Evolutionary conservation across 768 basidiomycete genomes (phyloP), one percentile per base, ranked within the genome.

Genomic region (Termitomyces sp.): DNA sequence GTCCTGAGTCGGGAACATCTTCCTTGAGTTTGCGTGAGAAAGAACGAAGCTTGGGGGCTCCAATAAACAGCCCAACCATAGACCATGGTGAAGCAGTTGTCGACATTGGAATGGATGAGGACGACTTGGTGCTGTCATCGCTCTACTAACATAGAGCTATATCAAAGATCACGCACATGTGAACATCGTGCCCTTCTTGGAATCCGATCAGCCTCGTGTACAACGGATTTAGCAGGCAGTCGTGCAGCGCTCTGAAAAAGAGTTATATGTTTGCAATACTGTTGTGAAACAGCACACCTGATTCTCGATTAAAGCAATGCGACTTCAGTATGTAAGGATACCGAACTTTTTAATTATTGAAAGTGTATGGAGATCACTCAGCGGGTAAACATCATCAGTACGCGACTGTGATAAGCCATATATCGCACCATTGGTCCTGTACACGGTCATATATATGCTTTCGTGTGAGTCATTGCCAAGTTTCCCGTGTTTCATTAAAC

Each of bases 11-110:
- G 26, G 35, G 36, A 4, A 18, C 16, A 26, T 38, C 35, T 38
- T 51, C 50, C 18, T 51, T 59, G 32, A 9, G 50, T 14, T 51
- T 58, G 43, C 43, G 38, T 20, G 57, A 50, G 9, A 57, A n/a
- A 22, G 54, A n/a, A 3, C 59, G 62, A 42, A 60, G 54, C 43
- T 58, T 59, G 42, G 60, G 57, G 18, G 42, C 22, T 36, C 61
- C 56, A 47, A 62, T 64, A 24, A 64, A 54, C 54, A 62, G 22
- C n/a, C 61, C 61, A 7, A 64, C 53, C 45, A 64, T 57, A 10
- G 61, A 62, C 51, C 61, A 64, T 57, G 61, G 56, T 24, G 63
- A 64, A 32, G 33, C 44, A 6, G 53, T 47, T 20, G 26, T 55
- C 43, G 58, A 47, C 61, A 64, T 64, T 28, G 52, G 22, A 30